A percentile compares a stretch with the other conserved stretches of the same genome.
These are phyloP conservation scores for Tetrahymena elliotti DNA, from an alignment of 73 alveolate genomes.

Conservation along the genomic window DNA sequence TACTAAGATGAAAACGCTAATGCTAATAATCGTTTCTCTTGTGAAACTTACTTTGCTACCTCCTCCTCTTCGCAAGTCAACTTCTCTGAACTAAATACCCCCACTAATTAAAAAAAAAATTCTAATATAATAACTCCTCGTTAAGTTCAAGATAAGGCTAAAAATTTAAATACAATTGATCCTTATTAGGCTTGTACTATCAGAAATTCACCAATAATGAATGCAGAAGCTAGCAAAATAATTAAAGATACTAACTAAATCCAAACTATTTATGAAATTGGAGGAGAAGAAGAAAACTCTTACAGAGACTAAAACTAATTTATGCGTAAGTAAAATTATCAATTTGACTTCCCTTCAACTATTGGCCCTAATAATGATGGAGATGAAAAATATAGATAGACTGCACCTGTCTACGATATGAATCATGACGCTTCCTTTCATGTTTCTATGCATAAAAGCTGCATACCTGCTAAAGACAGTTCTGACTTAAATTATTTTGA, in stretches of 20 bases:
- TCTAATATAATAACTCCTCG: not conserved
- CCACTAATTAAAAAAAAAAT: not conserved
- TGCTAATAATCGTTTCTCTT: not conserved
- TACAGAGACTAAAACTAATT: not conserved
- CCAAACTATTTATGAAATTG: not conserved
- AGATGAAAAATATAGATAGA: not conserved
- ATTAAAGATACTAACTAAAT: not conserved
- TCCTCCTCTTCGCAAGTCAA: not conserved
- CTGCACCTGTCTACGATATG: not conserved
- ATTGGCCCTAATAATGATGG: not conserved
- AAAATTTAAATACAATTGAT: not conserved
- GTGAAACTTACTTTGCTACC: not conserved
- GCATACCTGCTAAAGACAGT: not conserved
- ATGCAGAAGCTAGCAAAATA: not conserved
- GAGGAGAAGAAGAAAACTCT: not conserved
- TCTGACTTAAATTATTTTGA: not conserved
- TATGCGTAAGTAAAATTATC: not conserved
- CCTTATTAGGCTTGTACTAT: not conserved
- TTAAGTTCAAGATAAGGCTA: not conserved
- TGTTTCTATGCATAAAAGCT: not conserved
- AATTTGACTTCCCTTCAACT: not conserved
- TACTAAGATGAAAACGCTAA: not conserved
- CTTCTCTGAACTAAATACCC: not conserved
- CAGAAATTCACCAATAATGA: not conserved
- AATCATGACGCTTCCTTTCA: not conserved